Evolutionary conservation across 805 yeast genomes (phyloP).

Genomic region (Maudiozyma saulgeensis): DNA sequence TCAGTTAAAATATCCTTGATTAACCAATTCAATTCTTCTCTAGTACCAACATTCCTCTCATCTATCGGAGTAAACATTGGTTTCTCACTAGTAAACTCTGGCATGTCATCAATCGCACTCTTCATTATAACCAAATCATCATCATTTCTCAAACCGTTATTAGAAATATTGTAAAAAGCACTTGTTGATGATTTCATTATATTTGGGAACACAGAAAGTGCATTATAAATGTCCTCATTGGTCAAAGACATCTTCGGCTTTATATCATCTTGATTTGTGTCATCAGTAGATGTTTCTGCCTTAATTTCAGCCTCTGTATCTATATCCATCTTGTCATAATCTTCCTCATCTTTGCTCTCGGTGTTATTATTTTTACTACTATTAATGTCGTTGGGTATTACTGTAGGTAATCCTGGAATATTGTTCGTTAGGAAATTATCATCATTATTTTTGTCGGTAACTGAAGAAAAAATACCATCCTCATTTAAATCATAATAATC

Average conservation of each 20-base stretch:
- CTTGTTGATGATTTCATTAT: constrained; percentile 52
- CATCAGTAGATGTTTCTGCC: neutral
- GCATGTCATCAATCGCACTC: constrained; percentile 29
- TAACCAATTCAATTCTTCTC: constrained; percentile 64
- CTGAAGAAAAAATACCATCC: constrained; percentile 24
- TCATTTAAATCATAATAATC: constrained; percentile 28
- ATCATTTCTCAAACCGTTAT: constrained; percentile 48
- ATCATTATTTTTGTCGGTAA: constrained; percentile 8
- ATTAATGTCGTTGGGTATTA: neutral
- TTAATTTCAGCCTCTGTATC: neutral
- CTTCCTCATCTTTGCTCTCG: constrained; percentile 1
- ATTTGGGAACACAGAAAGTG: constrained; percentile 56
- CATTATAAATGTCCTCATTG: constrained; percentile 57
- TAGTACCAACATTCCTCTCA: constrained; percentile 42
- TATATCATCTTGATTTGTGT: neutral
- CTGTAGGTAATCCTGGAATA: neutral
- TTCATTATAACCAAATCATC: constrained; percentile 30
- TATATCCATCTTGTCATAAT: neutral
- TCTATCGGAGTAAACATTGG: constrained; percentile 27
- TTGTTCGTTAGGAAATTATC: neutral
- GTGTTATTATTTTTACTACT: constrained; percentile 2
- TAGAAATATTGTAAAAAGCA: constrained; percentile 41
- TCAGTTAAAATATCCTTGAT: constrained; percentile 53
- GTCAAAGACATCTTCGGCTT: constrained; percentile 33
- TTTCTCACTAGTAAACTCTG: constrained; percentile 23